Evolutionary conservation across 2,329 filamentous ascomycete species (phyloP).

Genomic region (Colletotrichum incanum): DNA sequence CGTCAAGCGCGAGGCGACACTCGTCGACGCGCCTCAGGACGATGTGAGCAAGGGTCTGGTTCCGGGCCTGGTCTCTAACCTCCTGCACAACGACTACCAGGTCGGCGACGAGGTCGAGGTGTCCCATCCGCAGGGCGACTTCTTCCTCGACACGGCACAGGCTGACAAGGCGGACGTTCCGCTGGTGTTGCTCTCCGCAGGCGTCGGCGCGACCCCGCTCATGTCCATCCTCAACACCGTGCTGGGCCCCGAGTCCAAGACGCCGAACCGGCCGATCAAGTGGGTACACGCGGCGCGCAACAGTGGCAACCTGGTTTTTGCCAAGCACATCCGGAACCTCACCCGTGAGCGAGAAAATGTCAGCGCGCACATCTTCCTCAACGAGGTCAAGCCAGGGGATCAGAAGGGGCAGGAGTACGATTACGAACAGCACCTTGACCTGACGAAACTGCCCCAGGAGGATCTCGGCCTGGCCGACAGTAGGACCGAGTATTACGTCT

Average conservation of each 20-base stretch:
- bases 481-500: constrained; percentile 78
- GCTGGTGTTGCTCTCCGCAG: constrained; percentile 77
- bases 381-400: constrained; percentile 61
- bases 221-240: constrained; percentile 75
- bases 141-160: constrained; percentile 70
- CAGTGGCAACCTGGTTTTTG: constrained; percentile 69
- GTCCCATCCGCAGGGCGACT: constrained; percentile 72
- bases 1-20: constrained; percentile 74
- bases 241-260: constrained; percentile 47
- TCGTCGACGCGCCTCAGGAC: constrained; percentile 48
- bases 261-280: constrained; percentile 63
- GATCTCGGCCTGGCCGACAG: constrained; percentile 69
- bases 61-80: constrained; percentile 67
- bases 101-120: constrained; percentile 70
- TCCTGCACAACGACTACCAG: constrained; percentile 63
- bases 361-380: constrained; percentile 71
- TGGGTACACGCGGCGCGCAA: constrained; percentile 76
- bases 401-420: constrained; percentile 71
- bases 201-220: constrained; percentile 79
- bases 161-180: constrained; percentile 62
- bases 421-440: constrained; percentile 70
- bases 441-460: constrained; percentile 69
- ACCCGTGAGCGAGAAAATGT: constrained; percentile 63
- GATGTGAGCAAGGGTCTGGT: constrained; percentile 54
- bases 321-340: constrained; percentile 61